Evolutionary conservation across 139 green algal genomes (phyloP), one percentile per base, ranked within the genome.

Genomic region (Nannochloris sp.): DNA sequence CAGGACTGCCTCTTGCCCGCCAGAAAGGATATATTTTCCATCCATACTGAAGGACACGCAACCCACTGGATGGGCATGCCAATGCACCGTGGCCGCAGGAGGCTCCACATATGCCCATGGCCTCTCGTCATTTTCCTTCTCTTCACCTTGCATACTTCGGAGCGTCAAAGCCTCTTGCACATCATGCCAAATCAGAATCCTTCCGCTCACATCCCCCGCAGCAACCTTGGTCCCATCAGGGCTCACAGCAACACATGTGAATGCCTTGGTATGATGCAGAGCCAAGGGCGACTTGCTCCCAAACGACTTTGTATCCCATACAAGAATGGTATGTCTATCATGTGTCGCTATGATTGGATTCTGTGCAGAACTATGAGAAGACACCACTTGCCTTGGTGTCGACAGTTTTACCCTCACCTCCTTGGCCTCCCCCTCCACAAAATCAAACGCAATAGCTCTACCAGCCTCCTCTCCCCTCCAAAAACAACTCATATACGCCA

Each of bases 1-100:
- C 70, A 95, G 70, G 59, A 93, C 88, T 5, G 72, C 86, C 72
- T 95, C 88, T 15, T 60, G 15, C 2, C 88, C 88, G 10, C 89
- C 90, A 24, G 87, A 95, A 54, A 95, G 68, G 50, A 96, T 75
- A 60, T 87, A 79, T 5, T 62, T 49, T 8, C 79, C 81, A 48
- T 96, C 89, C 8, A 24, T 18, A 50, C 72, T 85, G 73, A 95
- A 96, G 43, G 62, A 55, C 21, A 96, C 57, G 18, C 49, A 74
- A 4, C 72, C 69, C 23, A 96, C 87, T 2, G 80, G 59, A 21
- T 77, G 46, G 7, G 89, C 70, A 62, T 96, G 89, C 89, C 89
- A 96, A 79, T 96, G 89, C 71, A 88, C 44, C 0, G 86, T 92
- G 14, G 78, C 29, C 5, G 59, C 44, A 12, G 59, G 59, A 14